Evolutionary conservation across 1,284 basidiomycete genomes (phyloP), one percentile per base, ranked within the genome.

Genomic region (Thecaphora thlaspeos): DNA sequence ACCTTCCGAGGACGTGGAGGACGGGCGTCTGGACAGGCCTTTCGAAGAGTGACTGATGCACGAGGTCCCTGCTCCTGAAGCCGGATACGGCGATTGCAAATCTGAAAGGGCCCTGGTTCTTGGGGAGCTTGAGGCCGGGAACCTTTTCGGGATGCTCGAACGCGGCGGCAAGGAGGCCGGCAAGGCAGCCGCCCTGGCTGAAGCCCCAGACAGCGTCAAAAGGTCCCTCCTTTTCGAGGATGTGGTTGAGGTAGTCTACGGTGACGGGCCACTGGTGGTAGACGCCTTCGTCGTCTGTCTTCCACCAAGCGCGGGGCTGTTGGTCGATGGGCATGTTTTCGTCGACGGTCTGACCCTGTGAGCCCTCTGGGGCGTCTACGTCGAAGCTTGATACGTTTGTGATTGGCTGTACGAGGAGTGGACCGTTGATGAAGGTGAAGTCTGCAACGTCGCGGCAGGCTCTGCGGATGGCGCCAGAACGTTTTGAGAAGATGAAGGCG

Each of bases 161-260:
- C 0, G 69, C 69, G 15, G 74, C 67, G 0, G 71, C 63, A 0
- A 77, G 46, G 15, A 75, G 51, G 14, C 56, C 69, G 0, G 75
- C 61, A 2, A 76, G 51, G 42, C 68, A 69, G 1, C 61, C 72
- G 26, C 71, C 71, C 34, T 77, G 75, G 26, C 63, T 68, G 46
- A 76, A 77, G 24, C 75, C 75, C 5, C 73, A 55, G 7, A 77
- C 65, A 2, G 61, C 75, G 42, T 77, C 74, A 53, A 76, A 75
- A 4, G 75, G 75, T 12, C 73, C 73, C 23, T 67, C 69, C 26
- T 60, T 55, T 26, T 55, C 48, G 21, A 60, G 55, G 12, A 71
- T 42, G 11, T 61, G 53, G 44, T 64, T 68, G 42, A 77, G 56
- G 42, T 68, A 73, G 21, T 48, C 49, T 17, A 71, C 60, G 44